A percentile compares a stretch with the other conserved stretches of the same genome.
phyloP scores from a whole-genome alignment of 1,139 yeast genomes.

The Saccharomyces hybrid region DNA sequence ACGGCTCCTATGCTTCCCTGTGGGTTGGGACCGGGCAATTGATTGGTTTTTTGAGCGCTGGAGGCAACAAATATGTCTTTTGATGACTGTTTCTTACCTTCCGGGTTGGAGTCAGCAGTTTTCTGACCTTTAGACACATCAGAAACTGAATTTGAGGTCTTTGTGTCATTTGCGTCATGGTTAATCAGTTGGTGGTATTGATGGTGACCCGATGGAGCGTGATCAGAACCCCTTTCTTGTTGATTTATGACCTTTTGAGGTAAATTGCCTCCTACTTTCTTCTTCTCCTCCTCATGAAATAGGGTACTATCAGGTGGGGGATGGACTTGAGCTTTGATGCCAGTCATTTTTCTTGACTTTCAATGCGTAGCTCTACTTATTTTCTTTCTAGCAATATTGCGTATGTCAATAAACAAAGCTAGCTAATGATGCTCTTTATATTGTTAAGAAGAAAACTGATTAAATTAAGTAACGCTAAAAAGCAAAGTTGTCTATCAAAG shows the following conservation, averaged over 20 bases:
- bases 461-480: not conserved
- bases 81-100: not conserved
- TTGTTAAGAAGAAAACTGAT: not conserved
- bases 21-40: conserved; percentile 22
- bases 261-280: conserved; percentile 8
- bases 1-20: conserved; percentile 26
- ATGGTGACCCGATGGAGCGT: conserved; percentile 2
- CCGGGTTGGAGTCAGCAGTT: not conserved
- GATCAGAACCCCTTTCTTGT: conserved; percentile 10
- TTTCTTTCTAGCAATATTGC: not conserved
- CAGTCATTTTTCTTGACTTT: not conserved
- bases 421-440: not conserved
- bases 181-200: conserved; percentile 1
- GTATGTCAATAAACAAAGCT: not conserved
- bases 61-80: conserved; percentile 23
- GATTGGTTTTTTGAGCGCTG: conserved; percentile 13
- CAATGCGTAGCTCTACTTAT: not conserved
- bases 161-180: not conserved
- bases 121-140: not conserved
- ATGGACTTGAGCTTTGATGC: conserved; percentile 1
- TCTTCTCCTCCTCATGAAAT: conserved; percentile 5
- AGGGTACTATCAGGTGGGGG: not conserved
- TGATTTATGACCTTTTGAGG: conserved; percentile 7
- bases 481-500: not conserved
- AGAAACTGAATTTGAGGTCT: not conserved